phyloP scores from a whole-genome alignment of 2,329 filamentous ascomycete species.

The Aspergillus clavatus region DNA sequence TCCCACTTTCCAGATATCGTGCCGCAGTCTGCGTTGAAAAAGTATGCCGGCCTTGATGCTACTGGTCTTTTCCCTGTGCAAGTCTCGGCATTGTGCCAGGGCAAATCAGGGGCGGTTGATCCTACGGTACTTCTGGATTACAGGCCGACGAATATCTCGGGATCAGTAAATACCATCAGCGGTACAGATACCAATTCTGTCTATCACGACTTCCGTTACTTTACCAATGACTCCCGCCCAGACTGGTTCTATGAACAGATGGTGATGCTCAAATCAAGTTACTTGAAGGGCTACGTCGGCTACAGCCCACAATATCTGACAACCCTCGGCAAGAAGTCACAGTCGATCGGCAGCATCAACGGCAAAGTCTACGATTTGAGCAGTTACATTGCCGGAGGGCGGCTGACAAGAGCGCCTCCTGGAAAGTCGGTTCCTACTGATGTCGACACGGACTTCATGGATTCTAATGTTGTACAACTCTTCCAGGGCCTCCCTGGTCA shows the following conservation, averaged over 20 bases:
- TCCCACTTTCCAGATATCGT: conserved; percentile 71
- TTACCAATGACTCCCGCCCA: conserved; percentile 71
- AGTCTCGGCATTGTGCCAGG: conserved; percentile 84
- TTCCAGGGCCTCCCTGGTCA: conserved; percentile 71
- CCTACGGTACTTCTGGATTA: conserved; percentile 80
- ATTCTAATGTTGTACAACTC: conserved; percentile 64
- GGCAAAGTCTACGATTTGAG: conserved; percentile 84
- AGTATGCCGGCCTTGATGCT: conserved; percentile 85
- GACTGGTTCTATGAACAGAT: conserved; percentile 95
- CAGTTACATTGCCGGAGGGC: conserved; percentile 71
- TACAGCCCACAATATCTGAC: conserved; percentile 74
- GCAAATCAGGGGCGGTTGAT: conserved; percentile 61
- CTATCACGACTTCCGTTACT: conserved; percentile 91
- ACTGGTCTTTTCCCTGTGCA: conserved; percentile 88
- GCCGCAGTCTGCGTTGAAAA: conserved; percentile 59
- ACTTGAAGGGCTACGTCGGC: conserved; percentile 81
- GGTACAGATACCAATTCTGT: conserved; percentile 65
- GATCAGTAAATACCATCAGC: conserved; percentile 60
- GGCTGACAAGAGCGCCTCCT: conserved; percentile 54
- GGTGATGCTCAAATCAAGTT: conserved; percentile 68
- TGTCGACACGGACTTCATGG: conserved; percentile 74
- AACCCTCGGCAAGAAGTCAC: conserved; percentile 59
- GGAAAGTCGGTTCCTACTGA: conserved; percentile 48
- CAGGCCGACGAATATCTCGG: conserved; percentile 68
- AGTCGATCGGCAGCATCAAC: conserved; percentile 73